Evolutionary conservation across 495 filamentous ascomycete genomes (phyloP).

Genomic region (Hypoxylon rickii): DNA sequence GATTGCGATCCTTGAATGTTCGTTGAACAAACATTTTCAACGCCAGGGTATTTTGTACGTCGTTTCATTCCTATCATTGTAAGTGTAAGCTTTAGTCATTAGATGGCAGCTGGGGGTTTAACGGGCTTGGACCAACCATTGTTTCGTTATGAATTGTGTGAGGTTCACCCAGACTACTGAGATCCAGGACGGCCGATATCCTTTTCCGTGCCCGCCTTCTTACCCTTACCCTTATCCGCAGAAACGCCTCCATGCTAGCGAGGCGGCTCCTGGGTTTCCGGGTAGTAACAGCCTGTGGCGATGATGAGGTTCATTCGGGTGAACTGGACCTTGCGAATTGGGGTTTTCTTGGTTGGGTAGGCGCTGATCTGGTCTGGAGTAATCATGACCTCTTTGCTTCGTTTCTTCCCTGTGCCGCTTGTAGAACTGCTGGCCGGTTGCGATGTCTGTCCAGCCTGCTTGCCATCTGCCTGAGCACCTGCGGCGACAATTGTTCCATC

Average conservation of each 20-base stretch:
- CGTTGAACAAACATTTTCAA: neutral
- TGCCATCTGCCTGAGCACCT: constrained; percentile 63
- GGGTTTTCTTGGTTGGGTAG: constrained; percentile 93
- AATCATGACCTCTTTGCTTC: constrained; percentile 85
- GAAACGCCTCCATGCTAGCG: constrained; percentile 6
- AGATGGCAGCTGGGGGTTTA: neutral
- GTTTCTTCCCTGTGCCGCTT: constrained; percentile 70
- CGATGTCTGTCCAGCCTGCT: constrained; percentile 32
- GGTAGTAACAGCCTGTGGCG: constrained; percentile 78
- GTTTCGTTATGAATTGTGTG: no score
- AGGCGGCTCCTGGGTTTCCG: constrained; percentile 40
- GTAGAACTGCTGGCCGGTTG: constrained; percentile 51
- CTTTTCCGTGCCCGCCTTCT: no score
- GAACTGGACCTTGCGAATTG: constrained; percentile 90
- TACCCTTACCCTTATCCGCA: no score
- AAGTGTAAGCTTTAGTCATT: neutral
- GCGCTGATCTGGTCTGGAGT: constrained; percentile 91
- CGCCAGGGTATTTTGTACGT: neutral
- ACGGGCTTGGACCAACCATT: no score
- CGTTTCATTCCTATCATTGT: neutral
- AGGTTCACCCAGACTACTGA: no score
- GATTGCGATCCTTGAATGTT: neutral
- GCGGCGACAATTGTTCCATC: constrained; percentile 46
- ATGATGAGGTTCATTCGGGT: constrained; percentile 91
- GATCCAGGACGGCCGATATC: no score